A percentile compares a stretch with the other conserved stretches of the same genome.
phyloP scores from a whole-genome alignment of 2,329 filamentous ascomycete species.

The Xylogone sp. region DNA sequence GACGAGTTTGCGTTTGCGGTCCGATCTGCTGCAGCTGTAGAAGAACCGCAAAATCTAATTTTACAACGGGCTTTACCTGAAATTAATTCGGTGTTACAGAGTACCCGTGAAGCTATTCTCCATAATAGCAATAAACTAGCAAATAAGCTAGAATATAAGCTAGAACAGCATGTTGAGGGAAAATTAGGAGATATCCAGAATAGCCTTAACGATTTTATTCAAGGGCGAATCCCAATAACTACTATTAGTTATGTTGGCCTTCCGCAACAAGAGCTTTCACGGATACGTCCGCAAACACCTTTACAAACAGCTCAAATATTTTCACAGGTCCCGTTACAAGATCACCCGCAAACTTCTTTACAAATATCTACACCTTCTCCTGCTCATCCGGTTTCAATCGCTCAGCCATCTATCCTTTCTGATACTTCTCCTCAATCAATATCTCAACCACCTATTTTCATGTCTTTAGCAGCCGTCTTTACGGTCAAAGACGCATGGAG shows the following conservation, averaged over 20 bases:
- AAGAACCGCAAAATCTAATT: constrained; percentile 2
- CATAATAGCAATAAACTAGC: constrained; percentile 1
- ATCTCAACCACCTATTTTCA: background rate
- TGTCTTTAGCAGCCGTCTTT: background rate
- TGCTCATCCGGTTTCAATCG: background rate
- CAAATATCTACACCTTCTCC: background rate
- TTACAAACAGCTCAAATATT: background rate
- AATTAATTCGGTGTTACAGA: constrained; percentile 1
- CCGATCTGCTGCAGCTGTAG: background rate
- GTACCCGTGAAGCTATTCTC: constrained; percentile 1
- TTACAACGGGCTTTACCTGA: constrained; percentile 4
- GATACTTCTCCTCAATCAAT: background rate
- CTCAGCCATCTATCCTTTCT: background rate
- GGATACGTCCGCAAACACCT: background rate
- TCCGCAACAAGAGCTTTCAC: background rate
- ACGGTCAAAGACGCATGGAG: constrained; percentile 5
- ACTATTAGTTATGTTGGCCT: background rate
- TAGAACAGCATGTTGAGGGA: background rate
- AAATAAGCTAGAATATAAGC: background rate
- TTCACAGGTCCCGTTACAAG: background rate
- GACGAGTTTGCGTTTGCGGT: constrained; percentile 2
- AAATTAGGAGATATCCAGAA: background rate
- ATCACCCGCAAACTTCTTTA: background rate
- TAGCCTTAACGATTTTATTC: background rate
- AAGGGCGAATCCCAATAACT: background rate